These are phyloP conservation scores for Pichia manshurica DNA, from an alignment of 805 yeast species.

Conservation along the genomic window DNA sequence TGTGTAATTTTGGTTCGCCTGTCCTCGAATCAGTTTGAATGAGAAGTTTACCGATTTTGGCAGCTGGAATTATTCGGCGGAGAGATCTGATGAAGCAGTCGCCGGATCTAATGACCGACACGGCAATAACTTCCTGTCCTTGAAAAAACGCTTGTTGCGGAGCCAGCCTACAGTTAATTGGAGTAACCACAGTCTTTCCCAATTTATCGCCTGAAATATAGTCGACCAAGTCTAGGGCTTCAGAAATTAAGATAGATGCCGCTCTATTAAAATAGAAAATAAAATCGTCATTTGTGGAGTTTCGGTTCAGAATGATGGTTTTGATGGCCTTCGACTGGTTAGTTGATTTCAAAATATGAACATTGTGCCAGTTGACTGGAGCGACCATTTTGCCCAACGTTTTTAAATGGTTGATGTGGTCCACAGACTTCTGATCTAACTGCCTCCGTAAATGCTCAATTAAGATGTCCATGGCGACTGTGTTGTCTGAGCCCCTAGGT, in stretches of 20 bases:
- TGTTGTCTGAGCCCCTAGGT: conserved; percentile 86
- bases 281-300: conserved; percentile 65
- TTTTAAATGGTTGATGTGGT: conserved; percentile 61
- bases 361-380: conserved; percentile 29
- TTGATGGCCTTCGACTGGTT: conserved; percentile 70
- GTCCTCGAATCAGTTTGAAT: conserved; percentile 85
- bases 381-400: conserved; percentile 43
- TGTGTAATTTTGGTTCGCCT: conserved; percentile 91
- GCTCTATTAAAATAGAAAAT: conserved; percentile 81
- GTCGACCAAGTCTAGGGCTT: conserved; percentile 57
- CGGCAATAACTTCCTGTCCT: conserved; percentile 55
- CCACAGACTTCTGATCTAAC: conserved; percentile 53
- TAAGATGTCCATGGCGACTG: conserved; percentile 72
- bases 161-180: conserved; percentile 29
- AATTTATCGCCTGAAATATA: conserved; percentile 26
- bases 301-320: conserved; percentile 56
- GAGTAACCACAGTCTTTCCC: conserved; percentile 32
- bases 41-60: conserved; percentile 73
- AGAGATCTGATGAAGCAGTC: conserved; percentile 84
- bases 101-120: conserved; percentile 82
- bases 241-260: conserved; percentile 62
- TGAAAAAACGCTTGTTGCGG: conserved; percentile 27
- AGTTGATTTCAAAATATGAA: conserved; percentile 39
- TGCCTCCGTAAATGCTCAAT: conserved; percentile 75
- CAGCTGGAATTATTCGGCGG: conserved; percentile 69